Percentiles rank a stretch among this genome's conserved stretches.
Conservation (phyloP, 2,329 filamentous ascomycete species). For the Drechslerella stenobrocha region DNA sequence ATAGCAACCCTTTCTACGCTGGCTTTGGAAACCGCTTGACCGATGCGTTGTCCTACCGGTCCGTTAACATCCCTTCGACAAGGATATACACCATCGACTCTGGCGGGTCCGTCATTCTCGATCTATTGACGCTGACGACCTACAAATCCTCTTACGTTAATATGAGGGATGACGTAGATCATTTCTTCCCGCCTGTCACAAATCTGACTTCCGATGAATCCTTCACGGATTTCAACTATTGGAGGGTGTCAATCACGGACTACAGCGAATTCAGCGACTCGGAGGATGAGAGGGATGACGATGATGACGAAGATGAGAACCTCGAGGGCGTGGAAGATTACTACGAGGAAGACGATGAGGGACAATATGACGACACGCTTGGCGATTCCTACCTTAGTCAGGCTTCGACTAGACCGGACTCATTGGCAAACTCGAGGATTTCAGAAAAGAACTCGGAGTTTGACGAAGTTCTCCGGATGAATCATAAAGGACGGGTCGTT, state of each 20-base stretch:
- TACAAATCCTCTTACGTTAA: conserved; percentile 96
- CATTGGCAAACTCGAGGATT: conserved; percentile 11
- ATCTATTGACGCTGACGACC: conserved; percentile 86
- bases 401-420: conserved; percentile 29
- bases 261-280: conserved; percentile 81
- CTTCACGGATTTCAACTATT: conserved; percentile 96
- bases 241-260: conserved; percentile 83
- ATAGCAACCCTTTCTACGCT: conserved; percentile 86
- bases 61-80: conserved; percentile 89
- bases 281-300: conserved; percentile 60
- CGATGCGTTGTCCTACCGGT: conserved; percentile 92
- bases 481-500: conserved; percentile 25
- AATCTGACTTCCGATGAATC: conserved; percentile 87
- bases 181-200: conserved; percentile 93
- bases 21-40: conserved; percentile 96
- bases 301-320: conserved; percentile 57
- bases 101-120: conserved; percentile 90
- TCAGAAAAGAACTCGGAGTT: conserved; percentile 28
- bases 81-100: conserved; percentile 99
- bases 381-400: conserved; percentile 47
- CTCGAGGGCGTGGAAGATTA: conserved; percentile 62
- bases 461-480: conserved; percentile 30
- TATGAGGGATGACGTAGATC: conserved; percentile 95
- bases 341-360: conserved; percentile 59
- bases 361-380: conserved; percentile 53